phyloP scores from a whole-genome alignment of 768 basidiomycete species.

The Thelephora aurantiotincta region DNA sequence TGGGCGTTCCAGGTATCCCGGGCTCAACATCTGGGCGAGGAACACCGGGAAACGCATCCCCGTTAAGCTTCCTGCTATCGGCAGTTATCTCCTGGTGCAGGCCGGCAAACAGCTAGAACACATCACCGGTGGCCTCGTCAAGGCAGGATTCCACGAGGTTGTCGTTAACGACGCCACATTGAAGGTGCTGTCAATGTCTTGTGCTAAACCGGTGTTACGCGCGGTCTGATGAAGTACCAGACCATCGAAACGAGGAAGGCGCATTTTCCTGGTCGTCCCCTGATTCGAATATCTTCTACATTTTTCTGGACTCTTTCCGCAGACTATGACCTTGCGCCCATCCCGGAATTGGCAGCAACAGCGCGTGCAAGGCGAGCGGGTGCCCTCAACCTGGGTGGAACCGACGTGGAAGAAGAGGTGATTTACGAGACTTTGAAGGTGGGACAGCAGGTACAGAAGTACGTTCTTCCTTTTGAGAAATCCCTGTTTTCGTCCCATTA shows the following conservation, averaged over 20 bases:
- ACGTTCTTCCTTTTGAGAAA: slow-evolving; percentile 12
- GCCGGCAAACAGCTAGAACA: slow-evolving; percentile 94
- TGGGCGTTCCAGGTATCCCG: slow-evolving; percentile 76
- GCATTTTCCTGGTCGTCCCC: slow-evolving; percentile 59
- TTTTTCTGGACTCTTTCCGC: slow-evolving; percentile 94
- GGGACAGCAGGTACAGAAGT: slow-evolving; percentile 81
- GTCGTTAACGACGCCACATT: slow-evolving; percentile 76
- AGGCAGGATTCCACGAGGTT: slow-evolving; percentile 92
- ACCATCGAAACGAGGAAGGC: slow-evolving; percentile 45
- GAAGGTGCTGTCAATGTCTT: slow-evolving; percentile 27
- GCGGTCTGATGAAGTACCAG: slow-evolving; percentile 18
- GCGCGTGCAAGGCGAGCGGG: slow-evolving; percentile 31
- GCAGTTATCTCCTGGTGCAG: slow-evolving; percentile 77
- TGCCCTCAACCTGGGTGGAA: slow-evolving; percentile 21
- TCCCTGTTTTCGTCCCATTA: background rate
- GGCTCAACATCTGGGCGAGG: slow-evolving; percentile 88
- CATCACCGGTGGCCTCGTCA: slow-evolving; percentile 69
- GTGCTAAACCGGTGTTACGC: background rate
- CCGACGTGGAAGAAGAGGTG: slow-evolving; percentile 25
- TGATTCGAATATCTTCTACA: slow-evolving; percentile 91
- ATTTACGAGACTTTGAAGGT: slow-evolving; percentile 70
- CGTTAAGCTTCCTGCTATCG: slow-evolving; percentile 73
- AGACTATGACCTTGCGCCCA: slow-evolving; percentile 61
- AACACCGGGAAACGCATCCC: slow-evolving; percentile 85
- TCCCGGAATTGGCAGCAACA: slow-evolving; percentile 36